Evolutionary conservation across 176 grass and related monocot species (phyloP), one percentile per base, ranked within the genome.

Genomic region (Aechmea fasciata): DNA sequence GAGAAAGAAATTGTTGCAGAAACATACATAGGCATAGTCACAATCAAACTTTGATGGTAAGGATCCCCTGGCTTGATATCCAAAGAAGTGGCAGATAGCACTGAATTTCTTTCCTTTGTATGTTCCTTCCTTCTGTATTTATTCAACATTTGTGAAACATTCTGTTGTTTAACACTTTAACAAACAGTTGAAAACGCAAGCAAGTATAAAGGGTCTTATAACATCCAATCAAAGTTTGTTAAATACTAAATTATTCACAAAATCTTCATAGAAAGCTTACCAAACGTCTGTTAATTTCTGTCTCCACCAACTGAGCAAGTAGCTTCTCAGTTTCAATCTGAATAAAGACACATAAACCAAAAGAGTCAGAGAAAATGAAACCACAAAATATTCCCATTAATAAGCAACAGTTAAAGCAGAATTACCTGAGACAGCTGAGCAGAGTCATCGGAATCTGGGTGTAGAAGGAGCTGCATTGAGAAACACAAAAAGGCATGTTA

Each of bases 71-170:
- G 85, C 89, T 77, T 92, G 89, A 73, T 92, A 92, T 6, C 89
- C 85, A 26, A 92, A 92, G 66, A 92, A 92, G 73, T 92, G 89
- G 50, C 89, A 88, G 12, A 92, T 79, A 17, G 76, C 79, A 75
- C 69, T 88, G 69, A 92, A 88, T 79, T 92, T 88, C 75, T 92
- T 92, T 63, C 85, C 89, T 83, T 81, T 88, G 53, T 92, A 92
- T 63, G 65, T 78, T 51, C 89, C 85, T 74, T 88, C 89, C 64
- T 92, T 85, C 89, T 92, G 66, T 22, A 57, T 22, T 57, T 52
- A 71, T 69, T 23, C 4, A 66, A 72, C 20, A 61, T 61, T 41
- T 41, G 33, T 41, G 33, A 41, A 33, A 41, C 33, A 61, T 41
- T 41, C 33, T 41, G 33, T 41, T 7, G 33, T 41, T 41, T 41